phyloP scores from a whole-genome alignment of 164 flowering plant genomes.

The Chimonanthus salicifolius region DNA sequence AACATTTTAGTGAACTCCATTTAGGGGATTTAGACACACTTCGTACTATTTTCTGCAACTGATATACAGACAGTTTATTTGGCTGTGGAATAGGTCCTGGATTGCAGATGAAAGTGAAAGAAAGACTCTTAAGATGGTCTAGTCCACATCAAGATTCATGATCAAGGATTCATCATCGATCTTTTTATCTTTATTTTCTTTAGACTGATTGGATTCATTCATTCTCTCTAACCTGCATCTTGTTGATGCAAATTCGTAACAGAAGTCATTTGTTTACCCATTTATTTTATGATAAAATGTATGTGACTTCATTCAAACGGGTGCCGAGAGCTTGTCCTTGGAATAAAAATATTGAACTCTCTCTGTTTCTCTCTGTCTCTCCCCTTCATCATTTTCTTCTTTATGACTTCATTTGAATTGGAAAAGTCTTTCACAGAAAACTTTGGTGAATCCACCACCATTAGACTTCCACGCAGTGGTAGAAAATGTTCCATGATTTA shows the following conservation, averaged over 20 bases:
- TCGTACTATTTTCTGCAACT: slow-evolving; percentile 14
- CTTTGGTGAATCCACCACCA: too few relatives aligned
- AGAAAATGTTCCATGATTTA: too few relatives aligned
- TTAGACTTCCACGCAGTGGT: too few relatives aligned
- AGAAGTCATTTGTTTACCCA: slow-evolving; percentile 17
- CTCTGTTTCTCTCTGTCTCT: slow-evolving; percentile 8
- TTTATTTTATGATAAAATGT: slow-evolving; percentile 18
- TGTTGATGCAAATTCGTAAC: slow-evolving; percentile 12
- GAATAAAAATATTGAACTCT: background rate
- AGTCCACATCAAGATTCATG: background rate
- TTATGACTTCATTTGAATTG: too few relatives aligned
- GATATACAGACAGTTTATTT: slow-evolving; percentile 54
- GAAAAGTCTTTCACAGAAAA: too few relatives aligned
- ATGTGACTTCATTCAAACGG: slow-evolving; percentile 7
- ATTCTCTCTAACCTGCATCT: slow-evolving; percentile 17
- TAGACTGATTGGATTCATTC: slow-evolving; percentile 21
- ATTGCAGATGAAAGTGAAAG: slow-evolving; percentile 25
- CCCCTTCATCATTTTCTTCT: too few relatives aligned
- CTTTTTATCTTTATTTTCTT: background rate
- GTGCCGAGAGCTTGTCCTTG: background rate
- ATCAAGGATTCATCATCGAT: slow-evolving; percentile 9
- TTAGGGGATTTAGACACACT: too few relatives aligned
- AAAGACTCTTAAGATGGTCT: slow-evolving; percentile 13
- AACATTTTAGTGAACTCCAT: background rate
- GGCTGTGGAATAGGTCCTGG: slow-evolving; percentile 62